Conservation (phyloP, 768 basidiomycete genomes). For the Rhodotorula diobovata region DNA sequence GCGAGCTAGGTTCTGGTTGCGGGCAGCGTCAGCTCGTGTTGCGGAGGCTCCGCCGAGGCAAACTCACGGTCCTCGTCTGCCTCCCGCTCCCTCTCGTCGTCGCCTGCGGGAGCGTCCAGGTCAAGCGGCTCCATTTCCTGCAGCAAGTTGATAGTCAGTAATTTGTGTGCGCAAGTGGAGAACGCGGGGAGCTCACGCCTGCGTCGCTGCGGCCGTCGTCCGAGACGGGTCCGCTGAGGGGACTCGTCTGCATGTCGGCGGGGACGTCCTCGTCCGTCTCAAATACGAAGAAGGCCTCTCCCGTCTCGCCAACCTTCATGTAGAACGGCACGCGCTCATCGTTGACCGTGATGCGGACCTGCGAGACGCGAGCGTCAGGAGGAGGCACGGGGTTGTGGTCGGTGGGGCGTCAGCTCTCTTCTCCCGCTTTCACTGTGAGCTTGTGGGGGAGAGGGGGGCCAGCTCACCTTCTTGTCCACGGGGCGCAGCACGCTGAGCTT, state of each 20-base stretch:
- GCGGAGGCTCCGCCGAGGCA: background rate
- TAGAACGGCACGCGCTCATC: slow-evolving; percentile 77
- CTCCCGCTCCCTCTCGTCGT: background rate
- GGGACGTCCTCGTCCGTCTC: slow-evolving; percentile 95
- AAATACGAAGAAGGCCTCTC: slow-evolving; percentile 97
- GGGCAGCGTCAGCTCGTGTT: too few species aligned
- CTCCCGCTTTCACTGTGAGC: too few species aligned
- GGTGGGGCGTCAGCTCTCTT: background rate
- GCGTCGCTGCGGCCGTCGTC: slow-evolving; percentile 40
- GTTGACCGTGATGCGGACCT: slow-evolving; percentile 88
- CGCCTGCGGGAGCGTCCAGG: slow-evolving; percentile 56
- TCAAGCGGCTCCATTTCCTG: slow-evolving; percentile 72
- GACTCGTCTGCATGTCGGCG: slow-evolving; percentile 86
- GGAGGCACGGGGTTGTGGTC: background rate
- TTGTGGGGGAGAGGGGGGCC: fast-evolving
- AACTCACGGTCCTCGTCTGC: slow-evolving; percentile 22
- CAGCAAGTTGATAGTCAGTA: background rate
- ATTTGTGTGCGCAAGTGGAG: background rate
- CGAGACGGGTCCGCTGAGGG: slow-evolving; percentile 56
- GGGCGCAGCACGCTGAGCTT: slow-evolving; percentile 94
- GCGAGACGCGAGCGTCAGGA: background rate
- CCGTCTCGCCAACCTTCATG: slow-evolving; percentile 99
- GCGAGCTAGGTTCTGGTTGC: background rate
- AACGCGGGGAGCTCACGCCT: background rate
- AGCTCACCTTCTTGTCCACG: slow-evolving; percentile 78